phyloP scores from a whole-genome alignment of 768 basidiomycete species.

The Boletellus emodensis region DNA sequence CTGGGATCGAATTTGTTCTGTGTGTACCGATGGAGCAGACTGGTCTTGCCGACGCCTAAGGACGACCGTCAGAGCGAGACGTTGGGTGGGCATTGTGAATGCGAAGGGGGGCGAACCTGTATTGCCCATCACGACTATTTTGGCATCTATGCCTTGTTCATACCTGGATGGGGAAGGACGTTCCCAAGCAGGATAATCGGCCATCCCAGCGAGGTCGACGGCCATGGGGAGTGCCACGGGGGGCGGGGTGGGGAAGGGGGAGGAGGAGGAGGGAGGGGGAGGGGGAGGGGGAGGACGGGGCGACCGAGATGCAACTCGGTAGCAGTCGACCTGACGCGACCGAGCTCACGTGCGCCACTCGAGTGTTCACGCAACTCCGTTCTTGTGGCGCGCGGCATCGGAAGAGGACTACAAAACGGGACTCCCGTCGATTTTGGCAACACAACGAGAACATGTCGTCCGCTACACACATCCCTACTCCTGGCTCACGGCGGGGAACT shows the following conservation, averaged over 20 bases:
- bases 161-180: conserved; percentile 66
- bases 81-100: conserved; percentile 14
- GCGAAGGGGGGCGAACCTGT: conserved; percentile 38
- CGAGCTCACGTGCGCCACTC: conserved; percentile 28
- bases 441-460: conserved; percentile 29
- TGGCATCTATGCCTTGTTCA: conserved; percentile 86
- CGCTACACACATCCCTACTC: conserved; percentile 47
- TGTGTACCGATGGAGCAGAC: conserved; percentile 84
- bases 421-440: conserved; percentile 33
- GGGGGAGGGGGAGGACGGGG: conserved; percentile 11
- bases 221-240: conserved; percentile 39
- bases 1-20: conserved; percentile 87
- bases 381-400: conserved; percentile 16
- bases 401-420: conserved; percentile 26
- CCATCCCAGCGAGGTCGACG: conserved; percentile 40
- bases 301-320: conserved; percentile 26
- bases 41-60: conserved; percentile 88
- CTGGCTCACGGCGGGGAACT: conserved; percentile 78
- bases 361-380: conserved; percentile 8
- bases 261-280: conserved; percentile 31
- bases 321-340: conserved; percentile 30
- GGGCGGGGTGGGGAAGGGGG: conserved; percentile 42
- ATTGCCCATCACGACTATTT: conserved; percentile 95
- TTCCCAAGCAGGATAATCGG: conserved; percentile 57
- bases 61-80: conserved; percentile 13